Base-by-base conservation (phyloP, 148 eudicot genomes). In the Diospyros lotus region DNA sequence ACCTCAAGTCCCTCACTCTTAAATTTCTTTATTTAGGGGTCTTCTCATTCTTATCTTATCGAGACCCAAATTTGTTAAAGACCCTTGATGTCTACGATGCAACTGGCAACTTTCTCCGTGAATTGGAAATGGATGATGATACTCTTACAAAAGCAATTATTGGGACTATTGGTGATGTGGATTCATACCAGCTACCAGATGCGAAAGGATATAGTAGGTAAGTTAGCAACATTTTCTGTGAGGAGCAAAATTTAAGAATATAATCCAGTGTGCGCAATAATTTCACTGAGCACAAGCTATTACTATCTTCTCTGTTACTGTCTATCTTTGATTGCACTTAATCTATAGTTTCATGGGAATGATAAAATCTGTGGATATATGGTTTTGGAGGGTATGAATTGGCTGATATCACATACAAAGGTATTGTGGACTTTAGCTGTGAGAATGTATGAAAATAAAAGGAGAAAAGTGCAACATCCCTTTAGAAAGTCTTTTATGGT, bases 181-280 rank as follows among this genome's bases (percentile, higher is more conserved):
- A 95, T 84, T 71, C 94, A 42, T 91, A 95, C 83, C 98, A 95
- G 79, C 83, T 95, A 78, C 99, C 99, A 71, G 99, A 95, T 89
- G 97, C 98, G 74, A 95, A 95, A 82, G 99, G 99, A 80, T 95
- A 93, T 77, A 93, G 94, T 68, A 93, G 99, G 99, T 95, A 84
- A 84, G 83, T 71, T 48, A 41, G 62, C 48, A 45, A 42, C 60
- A 41, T 76, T 72, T 17, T 12, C 58, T 69, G 40, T n/a, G 44
- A 54, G 58, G 44, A 2, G 14, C 28, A 69, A 39, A 40, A 3
- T 15, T 53, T 9, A 8, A 18, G 45, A 43, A 69, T 13, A 43
- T 50, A 5, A 39, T 54, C 54, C 60, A 7, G 59, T 54, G 28
- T 3, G 46, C 28, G 11, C 53, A 18, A 54, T 40, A 5, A 43